Base-by-base conservation (phyloP, 768 basidiomycete genomes). In the Termitomyces sp. region DNA sequence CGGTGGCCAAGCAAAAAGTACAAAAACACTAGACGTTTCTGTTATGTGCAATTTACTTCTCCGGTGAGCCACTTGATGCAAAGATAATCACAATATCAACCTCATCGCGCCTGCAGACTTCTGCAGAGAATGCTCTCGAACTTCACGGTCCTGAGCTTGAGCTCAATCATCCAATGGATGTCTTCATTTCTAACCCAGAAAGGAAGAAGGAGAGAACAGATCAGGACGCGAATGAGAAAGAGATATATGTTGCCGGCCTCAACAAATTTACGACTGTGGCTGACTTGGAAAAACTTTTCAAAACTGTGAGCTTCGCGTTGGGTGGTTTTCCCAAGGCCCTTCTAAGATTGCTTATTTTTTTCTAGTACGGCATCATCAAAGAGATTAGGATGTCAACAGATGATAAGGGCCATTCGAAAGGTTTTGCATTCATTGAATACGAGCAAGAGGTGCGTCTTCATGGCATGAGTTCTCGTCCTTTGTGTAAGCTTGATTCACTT, bases 1-100 rank as follows among this genome's bases (percentile, higher is more conserved):
- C 88, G 97, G 32, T 98, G 96, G 96, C 97, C 97, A 5, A 95
- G 93, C 71, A 95, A 95, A 66, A 97, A 97, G 66, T 94, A 93
- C 77, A 96, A 94, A 70, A 84, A 74, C 54, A 88, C 89, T 2
- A 76, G 97, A 35, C 80, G 97, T 42, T 98, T 99, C 69, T 94
- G 92, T 64, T 99, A 98, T 68, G 77, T 99, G 1, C 97, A 98
- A 58, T 98, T 83, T 66, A 87, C 86, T 1, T 84, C 84, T 19
- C 90, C 92, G 0, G 95, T 93, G 54, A 50, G 88, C 74, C 8
- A n/a, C 42, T 28, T 7, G n/a, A 26, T 32, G 12, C 44, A 34
- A n/a, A 2, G 24, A 14, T 35, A 40, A n/a, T 22, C 22, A 45
- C 12, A 45, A 10, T 8, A 28, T 12, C 2, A 34, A 26, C 2